Evolutionary conservation across 1,139 yeast genomes (phyloP).

Genomic region (Diutina neorugosa): DNA sequence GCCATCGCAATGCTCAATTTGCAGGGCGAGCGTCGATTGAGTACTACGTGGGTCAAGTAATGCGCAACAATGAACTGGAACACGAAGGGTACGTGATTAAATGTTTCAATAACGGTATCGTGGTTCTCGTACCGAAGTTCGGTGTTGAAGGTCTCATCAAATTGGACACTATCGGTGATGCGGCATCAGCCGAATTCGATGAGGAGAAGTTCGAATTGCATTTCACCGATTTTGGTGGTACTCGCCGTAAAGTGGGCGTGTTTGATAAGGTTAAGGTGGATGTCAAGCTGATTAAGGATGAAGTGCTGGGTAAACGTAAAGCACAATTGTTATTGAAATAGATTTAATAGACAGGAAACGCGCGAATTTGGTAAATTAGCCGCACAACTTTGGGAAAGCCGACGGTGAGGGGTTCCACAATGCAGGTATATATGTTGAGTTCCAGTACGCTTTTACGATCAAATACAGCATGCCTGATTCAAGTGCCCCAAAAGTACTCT

Average conservation of each 20-base stretch:
- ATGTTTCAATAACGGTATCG: constrained; percentile 90
- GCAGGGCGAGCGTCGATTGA: constrained; percentile 98
- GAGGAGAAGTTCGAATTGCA: constrained; percentile 68
- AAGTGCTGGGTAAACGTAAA: constrained; percentile 83
- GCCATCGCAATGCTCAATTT: constrained; percentile 97
- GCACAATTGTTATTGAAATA: constrained; percentile 43
- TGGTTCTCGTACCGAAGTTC: constrained; percentile 89
- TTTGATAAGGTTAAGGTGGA: constrained; percentile 81
- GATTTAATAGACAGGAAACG: neutral
- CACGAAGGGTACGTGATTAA: constrained; percentile 80
- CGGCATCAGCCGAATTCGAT: constrained; percentile 50
- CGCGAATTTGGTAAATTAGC: neutral
- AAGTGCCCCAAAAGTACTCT: constrained; percentile 17
- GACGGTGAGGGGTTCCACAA: neutral
- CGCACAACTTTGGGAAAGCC: neutral
- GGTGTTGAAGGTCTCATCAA: constrained; percentile 93
- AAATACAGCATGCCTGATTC: neutral
- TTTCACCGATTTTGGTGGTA: constrained; percentile 36
- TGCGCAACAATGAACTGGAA: constrained; percentile 69
- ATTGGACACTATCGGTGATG: constrained; percentile 62
- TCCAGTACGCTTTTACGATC: neutral
- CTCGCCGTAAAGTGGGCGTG: constrained; percentile 44
- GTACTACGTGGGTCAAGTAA: constrained; percentile 94
- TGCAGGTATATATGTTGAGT: neutral
- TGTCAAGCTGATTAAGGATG: constrained; percentile 74